Percentiles rank a stretch among this genome's conserved stretches.
phyloP scores from a whole-genome alignment of 169 alveolate genomes.

The Eimeria mitis region DNA sequence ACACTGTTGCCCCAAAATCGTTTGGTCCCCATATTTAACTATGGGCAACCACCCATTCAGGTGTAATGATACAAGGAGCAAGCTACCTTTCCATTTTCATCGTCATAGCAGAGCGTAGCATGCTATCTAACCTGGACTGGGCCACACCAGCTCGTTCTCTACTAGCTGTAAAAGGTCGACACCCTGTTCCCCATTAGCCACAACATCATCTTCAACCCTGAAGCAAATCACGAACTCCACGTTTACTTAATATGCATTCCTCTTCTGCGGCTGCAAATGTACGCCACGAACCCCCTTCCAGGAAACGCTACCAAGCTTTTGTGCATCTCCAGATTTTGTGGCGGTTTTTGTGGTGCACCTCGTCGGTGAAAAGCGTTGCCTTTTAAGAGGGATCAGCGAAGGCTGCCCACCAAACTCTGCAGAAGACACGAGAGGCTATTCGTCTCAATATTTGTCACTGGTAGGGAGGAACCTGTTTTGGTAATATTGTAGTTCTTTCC shows the following conservation, averaged over 20 bases:
- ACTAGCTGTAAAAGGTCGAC: neutral
- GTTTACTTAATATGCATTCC: neutral
- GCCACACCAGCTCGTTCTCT: slow-evolving; percentile 54
- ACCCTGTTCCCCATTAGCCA: neutral
- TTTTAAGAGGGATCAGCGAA: neutral
- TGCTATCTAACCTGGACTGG: slow-evolving; percentile 14
- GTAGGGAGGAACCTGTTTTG: slow-evolving; percentile 86
- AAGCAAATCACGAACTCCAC: neutral
- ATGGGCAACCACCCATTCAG: neutral
- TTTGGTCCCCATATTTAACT: neutral
- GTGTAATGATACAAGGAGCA: neutral
- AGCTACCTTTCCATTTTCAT: neutral
- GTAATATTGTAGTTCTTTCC: slow-evolving; percentile 91
- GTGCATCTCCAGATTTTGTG: neutral
- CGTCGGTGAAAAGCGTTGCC: neutral
- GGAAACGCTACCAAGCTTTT: neutral
- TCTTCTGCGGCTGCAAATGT: neutral
- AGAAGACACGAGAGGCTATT: neutral
- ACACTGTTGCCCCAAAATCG: neutral
- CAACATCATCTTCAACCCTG: slow-evolving; percentile 1
- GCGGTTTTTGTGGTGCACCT: neutral
- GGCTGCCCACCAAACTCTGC: neutral
- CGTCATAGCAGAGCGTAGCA: neutral
- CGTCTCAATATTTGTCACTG: neutral
- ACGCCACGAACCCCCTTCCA: neutral